Evolutionary conservation across 805 yeast species (phyloP).

Genomic region (Saturnispora kantuleensis): DNA sequence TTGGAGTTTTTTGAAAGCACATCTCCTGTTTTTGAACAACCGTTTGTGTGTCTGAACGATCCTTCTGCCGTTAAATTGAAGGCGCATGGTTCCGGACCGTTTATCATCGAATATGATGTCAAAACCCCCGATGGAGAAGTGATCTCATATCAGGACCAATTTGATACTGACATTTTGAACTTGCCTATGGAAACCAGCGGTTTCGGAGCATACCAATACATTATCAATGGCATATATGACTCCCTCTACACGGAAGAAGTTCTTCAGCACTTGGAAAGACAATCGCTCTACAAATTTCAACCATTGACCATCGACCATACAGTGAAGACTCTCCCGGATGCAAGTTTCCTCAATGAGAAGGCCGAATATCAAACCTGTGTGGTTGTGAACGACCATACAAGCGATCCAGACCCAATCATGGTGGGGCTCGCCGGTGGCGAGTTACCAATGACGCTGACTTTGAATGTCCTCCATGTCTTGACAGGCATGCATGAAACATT

Average conservation of each 20-base stretch:
- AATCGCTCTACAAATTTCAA: slow-evolving; percentile 18
- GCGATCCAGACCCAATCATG: slow-evolving; percentile 40
- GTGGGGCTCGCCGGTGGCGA: slow-evolving; percentile 55
- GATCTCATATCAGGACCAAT: slow-evolving; percentile 32
- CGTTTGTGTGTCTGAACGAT: slow-evolving; percentile 19
- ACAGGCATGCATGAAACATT: slow-evolving; percentile 43
- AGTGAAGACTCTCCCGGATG: slow-evolving; percentile 56
- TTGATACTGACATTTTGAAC: slow-evolving; percentile 32
- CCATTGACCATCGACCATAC: slow-evolving; percentile 36
- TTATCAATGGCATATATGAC: slow-evolving; percentile 57
- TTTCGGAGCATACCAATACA: slow-evolving; percentile 55
- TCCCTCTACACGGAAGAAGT: slow-evolving; percentile 42
- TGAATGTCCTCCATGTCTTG: slow-evolving; percentile 51
- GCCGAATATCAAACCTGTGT: slow-evolving; percentile 23
- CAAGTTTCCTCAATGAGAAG: slow-evolving; percentile 21
- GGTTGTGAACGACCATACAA: slow-evolving; percentile 17
- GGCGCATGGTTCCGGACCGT: slow-evolving; percentile 52
- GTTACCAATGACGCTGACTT: slow-evolving; percentile 51
- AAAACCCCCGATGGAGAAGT: slow-evolving; percentile 44
- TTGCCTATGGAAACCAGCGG: slow-evolving; percentile 32
- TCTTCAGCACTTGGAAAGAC: slow-evolving; percentile 20
- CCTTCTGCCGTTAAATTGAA: slow-evolving; percentile 27
- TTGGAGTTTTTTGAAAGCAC: slow-evolving; percentile 9
- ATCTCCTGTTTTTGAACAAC: background rate
- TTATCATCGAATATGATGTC: slow-evolving; percentile 58